Evolutionary conservation across 2,329 filamentous ascomycete genomes (phyloP).

Genomic region (Allantophomopsis lycopodina): DNA sequence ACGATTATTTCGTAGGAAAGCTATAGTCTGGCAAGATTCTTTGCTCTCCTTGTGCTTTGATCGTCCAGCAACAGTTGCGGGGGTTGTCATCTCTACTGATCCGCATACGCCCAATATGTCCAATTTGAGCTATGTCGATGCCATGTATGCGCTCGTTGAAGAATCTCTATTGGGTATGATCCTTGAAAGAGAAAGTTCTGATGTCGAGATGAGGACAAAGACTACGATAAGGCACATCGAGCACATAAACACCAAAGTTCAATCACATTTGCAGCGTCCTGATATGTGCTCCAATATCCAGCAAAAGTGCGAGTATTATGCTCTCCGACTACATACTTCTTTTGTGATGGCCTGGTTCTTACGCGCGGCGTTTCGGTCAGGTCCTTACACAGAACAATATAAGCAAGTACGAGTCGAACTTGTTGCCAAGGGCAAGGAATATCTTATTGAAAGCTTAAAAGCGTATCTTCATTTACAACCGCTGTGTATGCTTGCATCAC

Average conservation of each 20-base stretch:
- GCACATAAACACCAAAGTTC: background rate
- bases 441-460: constrained; percentile 45
- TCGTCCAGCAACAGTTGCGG: constrained; percentile 44
- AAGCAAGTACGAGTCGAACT: constrained; percentile 27
- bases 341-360: constrained; percentile 49
- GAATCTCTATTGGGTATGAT: background rate
- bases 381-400: constrained; percentile 21
- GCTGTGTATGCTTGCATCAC: constrained; percentile 45
- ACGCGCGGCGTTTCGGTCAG: constrained; percentile 37
- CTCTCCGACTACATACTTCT: constrained; percentile 44
- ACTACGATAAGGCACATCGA: background rate
- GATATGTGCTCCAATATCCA: constrained; percentile 39
- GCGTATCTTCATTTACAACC: constrained; percentile 55
- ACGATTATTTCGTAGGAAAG: constrained; percentile 1
- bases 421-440: constrained; percentile 39
- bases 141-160: constrained; percentile 19
- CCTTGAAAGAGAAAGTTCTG: constrained; percentile 28
- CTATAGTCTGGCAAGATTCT: constrained; percentile 48
- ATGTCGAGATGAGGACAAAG: background rate
- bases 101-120: constrained; percentile 17
- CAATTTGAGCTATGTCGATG: constrained; percentile 16
- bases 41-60: constrained; percentile 49
- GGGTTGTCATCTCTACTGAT: constrained; percentile 34
- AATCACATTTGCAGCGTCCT: background rate
- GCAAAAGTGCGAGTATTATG: constrained; percentile 47